phyloP scores from a whole-genome alignment of 106 monocot genomes.

The Cymbidium sinense region DNA sequence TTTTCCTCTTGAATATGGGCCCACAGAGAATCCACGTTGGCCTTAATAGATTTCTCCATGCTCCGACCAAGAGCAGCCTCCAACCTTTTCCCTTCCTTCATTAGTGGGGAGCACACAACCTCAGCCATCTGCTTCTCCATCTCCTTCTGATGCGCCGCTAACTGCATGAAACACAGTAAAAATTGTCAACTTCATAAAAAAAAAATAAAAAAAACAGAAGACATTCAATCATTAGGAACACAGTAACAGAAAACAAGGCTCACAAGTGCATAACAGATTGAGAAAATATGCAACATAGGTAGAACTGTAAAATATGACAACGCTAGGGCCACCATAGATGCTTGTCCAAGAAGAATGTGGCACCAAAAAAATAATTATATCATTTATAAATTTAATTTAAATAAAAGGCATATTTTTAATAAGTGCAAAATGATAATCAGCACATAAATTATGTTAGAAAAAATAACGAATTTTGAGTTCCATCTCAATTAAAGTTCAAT shows the following conservation, averaged over 20 bases:
- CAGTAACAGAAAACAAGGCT: not conserved
- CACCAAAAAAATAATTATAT: no score
- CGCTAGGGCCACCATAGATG: no score
- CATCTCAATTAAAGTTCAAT: no score
- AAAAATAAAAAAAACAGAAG: not conserved
- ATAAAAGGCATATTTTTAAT: no score
- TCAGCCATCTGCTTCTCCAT: slow-evolving; percentile 74
- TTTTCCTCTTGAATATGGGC: slow-evolving; percentile 71
- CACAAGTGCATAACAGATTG: not conserved
- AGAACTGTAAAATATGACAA: no score
- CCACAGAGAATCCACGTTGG: slow-evolving; percentile 76
- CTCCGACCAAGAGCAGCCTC: slow-evolving; percentile 71
- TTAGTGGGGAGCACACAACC: slow-evolving; percentile 34
- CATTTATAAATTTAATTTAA: no score
- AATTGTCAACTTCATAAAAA: not conserved
- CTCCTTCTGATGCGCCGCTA: slow-evolving; percentile 60
- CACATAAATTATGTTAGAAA: no score
- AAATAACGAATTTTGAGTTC: no score
- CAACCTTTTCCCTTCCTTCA: slow-evolving; percentile 79
- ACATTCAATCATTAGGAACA: not conserved
- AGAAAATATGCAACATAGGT: not conserved
- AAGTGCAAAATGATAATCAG: no score
- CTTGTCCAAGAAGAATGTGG: no score
- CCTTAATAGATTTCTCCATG: slow-evolving; percentile 84
- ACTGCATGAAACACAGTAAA: slow-evolving; percentile 25